Percentiles rank a stretch among this genome's conserved stretches.
phyloP scores from a whole-genome alignment of 495 filamentous ascomycete species.

The Penicillium odoratum region DNA sequence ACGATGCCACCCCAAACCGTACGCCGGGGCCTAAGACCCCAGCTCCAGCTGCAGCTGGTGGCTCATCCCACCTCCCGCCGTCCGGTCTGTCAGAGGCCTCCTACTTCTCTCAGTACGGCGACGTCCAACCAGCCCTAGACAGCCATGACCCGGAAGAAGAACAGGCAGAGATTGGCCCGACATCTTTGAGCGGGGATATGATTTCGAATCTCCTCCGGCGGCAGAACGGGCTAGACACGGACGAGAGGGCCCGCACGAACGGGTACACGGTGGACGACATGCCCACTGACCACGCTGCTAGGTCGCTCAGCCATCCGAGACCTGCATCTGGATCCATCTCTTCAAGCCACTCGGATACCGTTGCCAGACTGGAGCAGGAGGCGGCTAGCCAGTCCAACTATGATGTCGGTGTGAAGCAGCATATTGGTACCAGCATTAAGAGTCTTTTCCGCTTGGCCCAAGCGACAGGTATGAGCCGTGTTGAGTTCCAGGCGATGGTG shows the following conservation, averaged over 20 bases:
- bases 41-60: conserved; percentile 39
- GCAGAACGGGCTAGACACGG: conserved; percentile 21
- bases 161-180: conserved; percentile 46
- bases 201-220: conserved; percentile 40
- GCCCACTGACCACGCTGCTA: conserved; percentile 23
- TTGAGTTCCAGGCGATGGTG: conserved; percentile 81
- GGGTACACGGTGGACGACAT: conserved; percentile 22
- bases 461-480: conserved; percentile 74
- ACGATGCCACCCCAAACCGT: conserved; percentile 78
- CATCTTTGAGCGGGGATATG: conserved; percentile 54
- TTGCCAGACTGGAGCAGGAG: conserved; percentile 65
- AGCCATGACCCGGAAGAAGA: conserved; percentile 76
- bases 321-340: conserved; percentile 51
- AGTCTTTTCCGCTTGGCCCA: conserved; percentile 81
- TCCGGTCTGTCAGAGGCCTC: conserved; percentile 36
- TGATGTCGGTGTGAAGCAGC: conserved; percentile 83
- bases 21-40: conserved; percentile 72
- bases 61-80: conserved; percentile 33
- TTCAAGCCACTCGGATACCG: conserved; percentile 55
- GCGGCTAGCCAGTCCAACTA: conserved; percentile 64
- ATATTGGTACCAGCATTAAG: conserved; percentile 84
- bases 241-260: conserved; percentile 24
- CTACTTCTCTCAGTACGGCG: conserved; percentile 85
- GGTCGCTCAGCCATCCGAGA: conserved; percentile 42
- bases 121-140: conserved; percentile 90